A percentile compares a stretch with the other conserved stretches of the same genome.
Evolutionary conservation across 1,284 basidiomycete species (phyloP).

Genomic region (Macrocystidia cucumis): DNA sequence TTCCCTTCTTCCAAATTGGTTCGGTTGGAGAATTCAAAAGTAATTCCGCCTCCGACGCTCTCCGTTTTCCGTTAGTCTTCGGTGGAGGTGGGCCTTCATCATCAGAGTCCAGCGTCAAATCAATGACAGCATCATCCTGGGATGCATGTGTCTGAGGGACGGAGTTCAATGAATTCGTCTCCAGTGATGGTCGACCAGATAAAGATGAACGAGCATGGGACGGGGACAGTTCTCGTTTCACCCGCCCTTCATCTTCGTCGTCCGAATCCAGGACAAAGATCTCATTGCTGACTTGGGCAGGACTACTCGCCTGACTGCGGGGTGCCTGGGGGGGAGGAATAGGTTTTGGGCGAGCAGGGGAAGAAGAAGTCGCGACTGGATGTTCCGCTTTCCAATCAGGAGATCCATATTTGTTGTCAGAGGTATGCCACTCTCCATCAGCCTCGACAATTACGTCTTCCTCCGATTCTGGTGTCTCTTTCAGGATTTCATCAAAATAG

Average conservation of each 20-base stretch:
- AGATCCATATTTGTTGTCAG: constrained; percentile 80
- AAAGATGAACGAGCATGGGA: constrained; percentile 39
- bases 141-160: constrained; percentile 17
- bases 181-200: constrained; percentile 27
- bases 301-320: constrained; percentile 7
- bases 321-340: constrained; percentile 17
- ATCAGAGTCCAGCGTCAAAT: constrained; percentile 72
- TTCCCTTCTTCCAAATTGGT: constrained; percentile 67
- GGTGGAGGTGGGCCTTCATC: constrained; percentile 37
- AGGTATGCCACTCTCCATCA: constrained; percentile 93
- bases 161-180: constrained; percentile 15
- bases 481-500: constrained; percentile 80
- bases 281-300: constrained; percentile 42
- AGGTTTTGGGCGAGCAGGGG: constrained; percentile 14
- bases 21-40: constrained; percentile 43
- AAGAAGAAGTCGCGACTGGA: constrained; percentile 18
- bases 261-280: constrained; percentile 76
- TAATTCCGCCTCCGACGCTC: constrained; percentile 39
- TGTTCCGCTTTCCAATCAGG: constrained; percentile 57
- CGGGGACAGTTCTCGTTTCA: constrained; percentile 65
- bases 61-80: constrained; percentile 43
- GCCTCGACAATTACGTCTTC: constrained; percentile 94
- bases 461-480: constrained; percentile 66
- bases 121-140: constrained; percentile 52
- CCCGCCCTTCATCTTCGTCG: constrained; percentile 66